Percentiles rank a stretch among this genome's conserved stretches.
Conservation (phyloP, 345 rosid species). For the Sonneratia caseolaris region DNA sequence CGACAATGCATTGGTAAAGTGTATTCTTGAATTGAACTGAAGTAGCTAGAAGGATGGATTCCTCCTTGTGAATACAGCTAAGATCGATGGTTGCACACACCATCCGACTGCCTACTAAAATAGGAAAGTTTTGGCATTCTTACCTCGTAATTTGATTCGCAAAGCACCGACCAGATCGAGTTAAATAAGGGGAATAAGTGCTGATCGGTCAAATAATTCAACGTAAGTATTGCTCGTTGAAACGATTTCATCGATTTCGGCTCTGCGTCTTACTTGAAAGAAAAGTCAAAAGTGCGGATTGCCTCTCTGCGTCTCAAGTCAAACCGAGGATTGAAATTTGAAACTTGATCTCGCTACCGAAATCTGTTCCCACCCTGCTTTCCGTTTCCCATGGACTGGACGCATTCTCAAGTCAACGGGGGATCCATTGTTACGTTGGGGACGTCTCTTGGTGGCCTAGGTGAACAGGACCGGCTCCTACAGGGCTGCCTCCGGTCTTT, state of each 20-base stretch:
- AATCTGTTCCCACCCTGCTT: not conserved
- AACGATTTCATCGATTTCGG: too few species aligned
- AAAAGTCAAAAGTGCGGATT: not conserved
- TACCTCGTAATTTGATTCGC: too few species aligned
- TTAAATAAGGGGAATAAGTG: too few species aligned
- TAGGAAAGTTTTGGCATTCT: too few species aligned
- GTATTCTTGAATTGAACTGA: not conserved
- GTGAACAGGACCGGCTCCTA: constrained; percentile 1
- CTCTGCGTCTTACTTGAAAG: not conserved
- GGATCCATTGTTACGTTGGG: not conserved
- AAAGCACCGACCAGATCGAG: too few species aligned
- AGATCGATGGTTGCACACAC: not conserved
- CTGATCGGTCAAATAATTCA: too few species aligned
- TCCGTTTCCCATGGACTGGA: not conserved
- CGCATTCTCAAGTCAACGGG: not conserved
- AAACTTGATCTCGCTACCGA: not conserved
- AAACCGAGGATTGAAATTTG: not conserved
- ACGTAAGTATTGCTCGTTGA: too few species aligned
- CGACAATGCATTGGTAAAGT: not conserved
- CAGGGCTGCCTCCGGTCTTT: not conserved
- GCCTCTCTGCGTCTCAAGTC: not conserved
- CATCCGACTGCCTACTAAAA: too few species aligned
- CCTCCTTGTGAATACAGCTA: not conserved
- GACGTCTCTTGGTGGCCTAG: not conserved
- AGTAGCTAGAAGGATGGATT: not conserved